phyloP scores from a whole-genome alignment of 495 filamentous ascomycete species.

The Bombardia bombarda region DNA sequence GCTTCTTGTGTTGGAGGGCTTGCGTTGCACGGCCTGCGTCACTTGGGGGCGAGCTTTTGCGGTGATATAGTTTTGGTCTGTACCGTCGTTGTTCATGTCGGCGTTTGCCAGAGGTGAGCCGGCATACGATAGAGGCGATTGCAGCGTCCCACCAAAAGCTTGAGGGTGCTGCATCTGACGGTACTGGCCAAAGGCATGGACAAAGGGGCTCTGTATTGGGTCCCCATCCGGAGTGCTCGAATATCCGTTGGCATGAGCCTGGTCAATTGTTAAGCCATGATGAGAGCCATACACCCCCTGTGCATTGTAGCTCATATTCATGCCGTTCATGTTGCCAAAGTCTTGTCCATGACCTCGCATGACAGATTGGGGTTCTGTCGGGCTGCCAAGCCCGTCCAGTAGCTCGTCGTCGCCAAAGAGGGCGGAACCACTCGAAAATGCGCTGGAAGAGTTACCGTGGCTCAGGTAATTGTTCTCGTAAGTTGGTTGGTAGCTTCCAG shows the following conservation, averaged over 20 bases:
- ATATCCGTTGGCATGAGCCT: slow-evolving; percentile 59
- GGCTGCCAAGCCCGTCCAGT: slow-evolving; percentile 46
- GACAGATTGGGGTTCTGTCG: slow-evolving; percentile 35
- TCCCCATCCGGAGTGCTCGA: slow-evolving; percentile 83
- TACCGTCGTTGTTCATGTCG: slow-evolving; percentile 47
- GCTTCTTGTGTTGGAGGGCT: slow-evolving; percentile 60
- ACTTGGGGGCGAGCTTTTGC: slow-evolving; percentile 46
- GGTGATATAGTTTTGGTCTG: slow-evolving; percentile 46
- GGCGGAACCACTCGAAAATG: slow-evolving; percentile 38
- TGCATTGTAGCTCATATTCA: slow-evolving; percentile 38
- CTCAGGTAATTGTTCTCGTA: slow-evolving; percentile 36
- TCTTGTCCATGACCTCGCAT: slow-evolving; percentile 45
- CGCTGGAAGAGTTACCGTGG: slow-evolving; percentile 25
- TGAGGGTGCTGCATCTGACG: slow-evolving; percentile 52
- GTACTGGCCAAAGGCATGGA: slow-evolving; percentile 67
- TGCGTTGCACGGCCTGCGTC: slow-evolving; percentile 55
- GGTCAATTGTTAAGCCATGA: slow-evolving; percentile 39
- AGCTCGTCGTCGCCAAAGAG: slow-evolving; percentile 59
- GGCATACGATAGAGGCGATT: slow-evolving; percentile 43
- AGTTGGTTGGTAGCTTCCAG: slow-evolving; percentile 27
- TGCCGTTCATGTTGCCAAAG: slow-evolving; percentile 36
- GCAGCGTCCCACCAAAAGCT: slow-evolving; percentile 40
- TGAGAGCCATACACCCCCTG: slow-evolving; percentile 39
- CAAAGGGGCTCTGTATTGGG: slow-evolving; percentile 81
- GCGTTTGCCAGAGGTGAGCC: slow-evolving; percentile 44